Evolutionary conservation across 768 basidiomycete species (phyloP), one percentile per base, ranked within the genome.

Genomic region (Sistotremastrum niveocremeum): DNA sequence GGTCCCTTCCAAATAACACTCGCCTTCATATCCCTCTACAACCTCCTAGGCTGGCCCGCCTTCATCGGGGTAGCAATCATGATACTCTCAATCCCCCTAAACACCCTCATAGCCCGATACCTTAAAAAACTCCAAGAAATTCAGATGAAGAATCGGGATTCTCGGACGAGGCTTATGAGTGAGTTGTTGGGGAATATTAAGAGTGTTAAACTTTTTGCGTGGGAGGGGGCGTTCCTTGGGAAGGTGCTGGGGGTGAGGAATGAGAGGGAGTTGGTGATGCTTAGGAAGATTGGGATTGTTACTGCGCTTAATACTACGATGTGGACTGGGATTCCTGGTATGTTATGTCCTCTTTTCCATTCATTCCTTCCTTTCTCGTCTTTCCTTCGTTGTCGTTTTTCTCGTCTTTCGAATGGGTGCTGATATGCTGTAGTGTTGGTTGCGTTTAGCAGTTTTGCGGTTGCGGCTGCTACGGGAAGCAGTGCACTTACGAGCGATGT

Each of bases 141-240:
- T 53, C 90, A 97, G 60, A 97, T 97, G 94, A 90, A 89, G 62
- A 88, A 84, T 61, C 75, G 89, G 49, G 91, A 93, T 56, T 71
- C 76, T 53, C 73, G 87, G 33, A 88, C 85, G 6, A 67, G 81
- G 37, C 64, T 93, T 39, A 95, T 97, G 93, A 90, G 77, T 52
- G 93, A 97, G 63, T 69, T 97, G n/a, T 66, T 98, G 4, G 73
- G 77, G 47, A 97, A 94, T 57, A 95, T 98, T 56, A 83, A 84
- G 57, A 86, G 84, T 51, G 87, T 91, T 60, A 89, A 91, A 58
- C 65, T 91, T 4, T 94, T 94, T 61, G 87, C 85, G 3, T 98
- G 94, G 94, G 94, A 98, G 64, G 76, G 81, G 54, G 82, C 86
- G 3, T 97, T 98, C 57, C 72, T 86, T 31, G 71, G 79, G 42